These are phyloP conservation scores for Fagopyrum tataricum DNA, from an alignment of 148 eudicot genomes.

Conservation along the genomic window DNA sequence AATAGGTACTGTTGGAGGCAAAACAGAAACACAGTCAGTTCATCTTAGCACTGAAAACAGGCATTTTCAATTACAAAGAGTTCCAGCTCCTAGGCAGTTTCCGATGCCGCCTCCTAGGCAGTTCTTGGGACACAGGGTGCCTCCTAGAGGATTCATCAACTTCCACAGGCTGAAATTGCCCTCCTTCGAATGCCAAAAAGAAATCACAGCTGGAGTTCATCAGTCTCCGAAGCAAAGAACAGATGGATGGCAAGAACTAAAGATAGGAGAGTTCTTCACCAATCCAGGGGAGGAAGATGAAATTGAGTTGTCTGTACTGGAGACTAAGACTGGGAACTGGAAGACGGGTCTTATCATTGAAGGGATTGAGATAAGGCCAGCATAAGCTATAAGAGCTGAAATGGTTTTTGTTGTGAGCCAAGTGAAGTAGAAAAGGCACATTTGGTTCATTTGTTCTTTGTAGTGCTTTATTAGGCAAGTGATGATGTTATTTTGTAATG, in stretches of 20 bases:
- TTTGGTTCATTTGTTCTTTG: not conserved
- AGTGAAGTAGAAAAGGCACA: not conserved
- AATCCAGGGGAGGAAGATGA: slow-evolving; percentile 25
- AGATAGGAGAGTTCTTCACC: slow-evolving; percentile 39
- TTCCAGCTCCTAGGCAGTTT: not conserved
- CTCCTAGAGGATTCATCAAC: not conserved
- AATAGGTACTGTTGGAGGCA: not conserved
- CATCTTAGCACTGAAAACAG: not conserved
- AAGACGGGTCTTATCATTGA: slow-evolving; percentile 48
- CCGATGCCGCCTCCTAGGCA: not conserved
- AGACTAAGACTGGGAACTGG: slow-evolving; percentile 27
- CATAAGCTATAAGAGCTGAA: not conserved
- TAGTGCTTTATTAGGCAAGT: not conserved
- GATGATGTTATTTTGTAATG: not conserved
- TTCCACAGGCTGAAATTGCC: not conserved
- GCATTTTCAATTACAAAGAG: not conserved
- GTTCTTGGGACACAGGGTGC: not conserved
- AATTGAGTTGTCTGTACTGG: slow-evolving; percentile 40
- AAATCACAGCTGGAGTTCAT: not conserved
- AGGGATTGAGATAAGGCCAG: slow-evolving; percentile 64
- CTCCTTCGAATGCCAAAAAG: not conserved
- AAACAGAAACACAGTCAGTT: slow-evolving; percentile 19
- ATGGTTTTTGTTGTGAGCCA: too few relatives aligned
- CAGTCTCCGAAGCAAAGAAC: slow-evolving; percentile 29
- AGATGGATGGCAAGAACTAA: slow-evolving; percentile 63